Percentiles rank a stretch among this genome's conserved stretches.
phyloP scores from a whole-genome alignment of 2,329 filamentous ascomycete species.

The Colletotrichum tamarilloi region DNA sequence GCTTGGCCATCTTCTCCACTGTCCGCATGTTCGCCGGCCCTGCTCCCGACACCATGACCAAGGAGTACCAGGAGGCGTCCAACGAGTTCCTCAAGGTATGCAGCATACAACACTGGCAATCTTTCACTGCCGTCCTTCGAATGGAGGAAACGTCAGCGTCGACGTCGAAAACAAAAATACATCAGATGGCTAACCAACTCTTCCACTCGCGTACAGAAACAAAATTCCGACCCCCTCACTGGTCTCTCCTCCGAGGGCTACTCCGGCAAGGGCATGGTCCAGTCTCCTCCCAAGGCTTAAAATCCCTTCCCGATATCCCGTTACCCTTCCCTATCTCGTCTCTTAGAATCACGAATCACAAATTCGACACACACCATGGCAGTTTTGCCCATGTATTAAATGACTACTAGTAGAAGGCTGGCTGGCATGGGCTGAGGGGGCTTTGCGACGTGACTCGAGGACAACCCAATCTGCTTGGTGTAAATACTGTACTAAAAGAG shows the following conservation, averaged over 20 bases:
- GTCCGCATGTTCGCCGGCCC: conserved; percentile 79
- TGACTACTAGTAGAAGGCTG: conserved; percentile 39
- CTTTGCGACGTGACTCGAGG: conserved; percentile 45
- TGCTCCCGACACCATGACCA: conserved; percentile 87
- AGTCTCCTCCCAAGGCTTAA: conserved; percentile 71
- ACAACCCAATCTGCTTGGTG: conserved; percentile 43
- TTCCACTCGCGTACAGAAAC: conserved; percentile 63
- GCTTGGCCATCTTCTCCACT: conserved; percentile 76
- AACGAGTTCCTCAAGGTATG: conserved; percentile 92
- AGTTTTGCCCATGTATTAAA: conserved; percentile 49
- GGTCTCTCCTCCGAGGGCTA: conserved; percentile 85
- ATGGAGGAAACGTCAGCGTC: background rate
- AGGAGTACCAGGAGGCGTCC: conserved; percentile 95
- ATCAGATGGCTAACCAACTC: no score
- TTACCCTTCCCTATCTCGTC: conserved; percentile 31
- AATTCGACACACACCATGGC: conserved; percentile 27
- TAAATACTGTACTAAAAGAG: conserved; percentile 58
- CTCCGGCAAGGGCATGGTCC: conserved; percentile 81
- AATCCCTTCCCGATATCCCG: conserved; percentile 36
- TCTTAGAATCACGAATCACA: conserved; percentile 37
- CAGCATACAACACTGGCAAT: background rate
- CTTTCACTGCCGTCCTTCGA: no score
- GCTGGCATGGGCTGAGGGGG: conserved; percentile 43
- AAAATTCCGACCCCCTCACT: conserved; percentile 88
- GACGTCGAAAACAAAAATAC: no score